Evolutionary conservation across 495 filamentous ascomycete species (phyloP), one percentile per base, ranked within the genome.

Genomic region (Lasiosphaeria miniovina): DNA sequence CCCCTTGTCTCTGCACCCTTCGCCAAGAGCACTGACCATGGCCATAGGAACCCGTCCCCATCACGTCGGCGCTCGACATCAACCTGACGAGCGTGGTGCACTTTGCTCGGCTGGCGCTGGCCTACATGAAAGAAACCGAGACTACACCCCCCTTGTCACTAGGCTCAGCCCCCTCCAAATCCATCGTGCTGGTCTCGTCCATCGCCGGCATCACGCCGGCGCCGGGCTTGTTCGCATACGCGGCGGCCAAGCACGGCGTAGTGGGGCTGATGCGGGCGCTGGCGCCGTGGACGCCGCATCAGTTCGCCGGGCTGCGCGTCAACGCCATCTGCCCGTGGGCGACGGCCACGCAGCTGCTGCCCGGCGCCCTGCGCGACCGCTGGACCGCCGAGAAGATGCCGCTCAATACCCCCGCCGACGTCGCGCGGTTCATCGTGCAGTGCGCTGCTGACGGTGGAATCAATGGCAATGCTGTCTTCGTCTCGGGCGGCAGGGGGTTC

Each of bases 241-340:
- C 77, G 33, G 72, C 78, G 2, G 68, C 78, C 17, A 82, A 83
- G 64, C 76, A 81, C 49, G 80, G 79, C 34, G 73, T 83, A 6
- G 65, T 77, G 6, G 80, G 79, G 0, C 71, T 81, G 4, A 78
- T 81, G 75, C 73, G 80, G 17, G 73, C 78, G 31, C 67, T 82
- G 12, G 72, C 76, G 49, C 67, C 56, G 33, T 77, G 74, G 61
- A 64, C 79, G 41, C 70, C 73, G 4, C 64, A 65, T 0, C 68
- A 73, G 0, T 73, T 77, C 61, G 65, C 69, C 40, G 66, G 24
- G 24, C 24, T 83, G 24, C 75, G 82, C 24, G 74, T 77, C 57
- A 85, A 84, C 62, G 75, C 77, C 12, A 73, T 84, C 54, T 83
- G 80, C 61, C 82, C 82, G 1, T 84, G 80, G 80, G 77, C 80